These are phyloP conservation scores for Colletotrichum chlorophyti DNA, from an alignment of 2,329 filamentous ascomycete species.

Conservation along the genomic window DNA sequence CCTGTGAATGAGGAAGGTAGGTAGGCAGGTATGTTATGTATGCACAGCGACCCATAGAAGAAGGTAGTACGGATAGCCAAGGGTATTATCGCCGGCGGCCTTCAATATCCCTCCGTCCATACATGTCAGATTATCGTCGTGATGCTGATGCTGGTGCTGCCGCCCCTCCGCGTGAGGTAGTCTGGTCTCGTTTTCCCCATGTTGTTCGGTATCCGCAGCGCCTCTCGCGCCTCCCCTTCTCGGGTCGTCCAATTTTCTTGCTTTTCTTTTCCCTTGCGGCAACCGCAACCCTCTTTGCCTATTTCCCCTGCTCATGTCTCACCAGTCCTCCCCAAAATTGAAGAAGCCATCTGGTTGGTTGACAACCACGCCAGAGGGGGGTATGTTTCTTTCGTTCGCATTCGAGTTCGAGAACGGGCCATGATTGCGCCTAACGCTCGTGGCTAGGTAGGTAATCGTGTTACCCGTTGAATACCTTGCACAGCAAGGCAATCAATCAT, in stretches of 20 bases:
- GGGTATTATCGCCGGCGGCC: too few species aligned
- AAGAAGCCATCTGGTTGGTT: constrained; percentile 17
- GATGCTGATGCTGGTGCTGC: too few species aligned
- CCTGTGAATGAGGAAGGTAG: neutral
- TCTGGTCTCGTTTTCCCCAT: neutral
- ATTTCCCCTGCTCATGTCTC: constrained; percentile 17
- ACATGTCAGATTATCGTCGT: neutral
- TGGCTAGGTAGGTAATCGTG: neutral
- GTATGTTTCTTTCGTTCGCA: constrained; percentile 25
- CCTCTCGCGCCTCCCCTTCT: constrained; percentile 24
- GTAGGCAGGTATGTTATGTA: neutral
- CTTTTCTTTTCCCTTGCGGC: constrained; percentile 24
- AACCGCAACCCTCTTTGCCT: constrained; percentile 12
- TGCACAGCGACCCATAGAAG: too few species aligned
- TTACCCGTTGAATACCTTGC: neutral
- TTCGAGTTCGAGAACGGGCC: constrained; percentile 24
- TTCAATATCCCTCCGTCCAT: neutral
- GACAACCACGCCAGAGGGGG: neutral
- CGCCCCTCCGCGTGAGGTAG: too few species aligned
- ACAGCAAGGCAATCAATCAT: too few species aligned
- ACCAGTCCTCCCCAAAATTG: constrained; percentile 12
- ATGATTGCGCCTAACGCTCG: neutral
- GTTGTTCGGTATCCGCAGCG: too few species aligned
- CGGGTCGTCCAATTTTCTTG: constrained; percentile 19
- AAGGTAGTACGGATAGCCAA: too few species aligned